Conservation (phyloP, 129 eudicot species). For the Logfia minima region DNA sequence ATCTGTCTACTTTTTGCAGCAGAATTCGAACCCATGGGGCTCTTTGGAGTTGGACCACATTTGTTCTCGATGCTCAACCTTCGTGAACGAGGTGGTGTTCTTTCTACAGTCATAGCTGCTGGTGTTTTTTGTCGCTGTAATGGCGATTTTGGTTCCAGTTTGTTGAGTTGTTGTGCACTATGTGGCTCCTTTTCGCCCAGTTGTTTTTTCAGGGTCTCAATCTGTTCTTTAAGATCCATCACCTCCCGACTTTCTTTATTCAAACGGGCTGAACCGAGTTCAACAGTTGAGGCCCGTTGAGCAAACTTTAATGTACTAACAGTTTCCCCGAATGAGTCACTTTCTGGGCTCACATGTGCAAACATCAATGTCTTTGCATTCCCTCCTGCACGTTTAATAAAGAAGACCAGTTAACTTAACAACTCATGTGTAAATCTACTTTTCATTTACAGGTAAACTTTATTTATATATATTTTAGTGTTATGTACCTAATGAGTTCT, state of each 20-base stretch:
- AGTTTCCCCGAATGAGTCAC: constrained; percentile 66
- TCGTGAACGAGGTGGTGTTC: constrained; percentile 58
- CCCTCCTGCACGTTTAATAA: constrained; percentile 52
- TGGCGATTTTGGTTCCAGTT: constrained; percentile 42
- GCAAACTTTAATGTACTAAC: constrained; percentile 82
- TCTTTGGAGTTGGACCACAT: constrained; percentile 24
- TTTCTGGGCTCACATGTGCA: constrained; percentile 92
- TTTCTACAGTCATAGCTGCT: constrained; percentile 29
- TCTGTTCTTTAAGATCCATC: constrained; percentile 73
- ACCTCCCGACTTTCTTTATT: constrained; percentile 76
- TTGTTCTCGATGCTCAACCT: constrained; percentile 70
- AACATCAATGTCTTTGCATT: constrained; percentile 81
- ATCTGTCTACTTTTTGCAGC: constrained; percentile 7
- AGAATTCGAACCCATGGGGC: constrained; percentile 29
- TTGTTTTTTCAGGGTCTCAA: constrained; percentile 67
- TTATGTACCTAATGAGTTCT: constrained; percentile 66
- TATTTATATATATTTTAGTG: not conserved
- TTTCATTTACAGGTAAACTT: not conserved
- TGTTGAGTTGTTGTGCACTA: constrained; percentile 33
- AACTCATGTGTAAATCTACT: not conserved
- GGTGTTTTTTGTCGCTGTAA: constrained; percentile 37
- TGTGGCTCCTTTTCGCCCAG: constrained; percentile 45
- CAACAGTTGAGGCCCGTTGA: constrained; percentile 79
- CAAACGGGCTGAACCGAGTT: constrained; percentile 81
- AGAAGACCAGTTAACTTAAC: not conserved